Conservation (phyloP, 2,329 filamentous ascomycete genomes). For the Fusarium sp. region DNA sequence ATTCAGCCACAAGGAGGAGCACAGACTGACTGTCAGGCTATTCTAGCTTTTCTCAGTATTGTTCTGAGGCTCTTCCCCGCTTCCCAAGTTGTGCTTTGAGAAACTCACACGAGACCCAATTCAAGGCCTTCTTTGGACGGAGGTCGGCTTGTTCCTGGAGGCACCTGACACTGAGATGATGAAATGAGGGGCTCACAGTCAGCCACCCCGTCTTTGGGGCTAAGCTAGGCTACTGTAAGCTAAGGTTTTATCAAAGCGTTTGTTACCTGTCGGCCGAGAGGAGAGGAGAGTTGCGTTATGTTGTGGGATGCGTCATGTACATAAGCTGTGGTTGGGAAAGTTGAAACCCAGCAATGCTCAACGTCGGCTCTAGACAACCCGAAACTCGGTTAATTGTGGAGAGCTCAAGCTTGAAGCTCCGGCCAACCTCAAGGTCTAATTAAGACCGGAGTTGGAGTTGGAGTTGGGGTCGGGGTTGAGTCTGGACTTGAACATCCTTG, state of each 20-base stretch:
- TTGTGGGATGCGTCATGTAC: slow-evolving; percentile 19
- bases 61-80: slow-evolving; percentile 32
- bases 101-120: slow-evolving; percentile 29
- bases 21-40: slow-evolving; percentile 16
- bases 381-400: slow-evolving; percentile 39
- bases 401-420: slow-evolving; percentile 33
- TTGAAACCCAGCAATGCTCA: slow-evolving; percentile 19
- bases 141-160: slow-evolving; percentile 40
- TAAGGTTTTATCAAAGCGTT: not conserved
- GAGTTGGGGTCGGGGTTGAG: not conserved
- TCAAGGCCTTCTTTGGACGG: slow-evolving; percentile 7
- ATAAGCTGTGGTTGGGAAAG: not conserved
- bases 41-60: slow-evolving; percentile 8
- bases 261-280: slow-evolving; percentile 42
- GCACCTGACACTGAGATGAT: slow-evolving; percentile 42
- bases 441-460: not conserved
- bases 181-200: slow-evolving; percentile 29
- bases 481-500: not conserved
- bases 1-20: slow-evolving; percentile 33
- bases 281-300: slow-evolving; percentile 29
- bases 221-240: slow-evolving; percentile 1
- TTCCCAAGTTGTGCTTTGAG: slow-evolving; percentile 10
- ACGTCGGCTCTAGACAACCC: slow-evolving; percentile 15
- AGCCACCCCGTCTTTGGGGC: slow-evolving; percentile 30
- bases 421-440: not conserved